Conservation (phyloP, 2,329 filamentous ascomycete species). For the Ophiostoma montium region DNA sequence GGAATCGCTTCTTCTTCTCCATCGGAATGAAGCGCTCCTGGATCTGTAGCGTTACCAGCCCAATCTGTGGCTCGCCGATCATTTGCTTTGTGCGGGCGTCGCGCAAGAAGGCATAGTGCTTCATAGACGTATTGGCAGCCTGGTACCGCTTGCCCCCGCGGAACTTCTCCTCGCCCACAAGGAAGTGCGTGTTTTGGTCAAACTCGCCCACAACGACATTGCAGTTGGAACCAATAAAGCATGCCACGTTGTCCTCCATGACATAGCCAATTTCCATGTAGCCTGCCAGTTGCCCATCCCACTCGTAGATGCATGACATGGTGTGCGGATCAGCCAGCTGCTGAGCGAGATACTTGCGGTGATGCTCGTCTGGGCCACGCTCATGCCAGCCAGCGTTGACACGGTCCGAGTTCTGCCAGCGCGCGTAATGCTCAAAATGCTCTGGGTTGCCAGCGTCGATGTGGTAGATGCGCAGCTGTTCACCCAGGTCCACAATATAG, state of each 20-base stretch:
- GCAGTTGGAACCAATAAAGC: constrained; percentile 40
- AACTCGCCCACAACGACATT: constrained; percentile 30
- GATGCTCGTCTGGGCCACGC: constrained; percentile 60
- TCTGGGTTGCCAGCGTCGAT: constrained; percentile 46
- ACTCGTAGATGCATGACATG: constrained; percentile 54
- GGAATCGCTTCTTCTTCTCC: constrained; percentile 56
- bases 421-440: constrained; percentile 45
- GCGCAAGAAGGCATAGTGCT: constrained; percentile 50
- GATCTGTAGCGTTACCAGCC: constrained; percentile 53
- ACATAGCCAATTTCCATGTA: constrained; percentile 78
- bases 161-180: constrained; percentile 45
- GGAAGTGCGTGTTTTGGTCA: constrained; percentile 43
- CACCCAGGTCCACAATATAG: constrained; percentile 56
- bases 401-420: constrained; percentile 71
- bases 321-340: constrained; percentile 60
- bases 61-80: constrained; percentile 59
- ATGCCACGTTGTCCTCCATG: constrained; percentile 33
- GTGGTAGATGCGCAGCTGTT: constrained; percentile 61
- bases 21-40: constrained; percentile 66
- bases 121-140: constrained; percentile 47
- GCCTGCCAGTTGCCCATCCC: constrained; percentile 56
- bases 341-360: constrained; percentile 54
- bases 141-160: constrained; percentile 46
- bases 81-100: constrained; percentile 42
- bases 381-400: constrained; percentile 71